Base-by-base conservation (phyloP, 352 stramenopile genomes). In the Pythium brassicae region DNA sequence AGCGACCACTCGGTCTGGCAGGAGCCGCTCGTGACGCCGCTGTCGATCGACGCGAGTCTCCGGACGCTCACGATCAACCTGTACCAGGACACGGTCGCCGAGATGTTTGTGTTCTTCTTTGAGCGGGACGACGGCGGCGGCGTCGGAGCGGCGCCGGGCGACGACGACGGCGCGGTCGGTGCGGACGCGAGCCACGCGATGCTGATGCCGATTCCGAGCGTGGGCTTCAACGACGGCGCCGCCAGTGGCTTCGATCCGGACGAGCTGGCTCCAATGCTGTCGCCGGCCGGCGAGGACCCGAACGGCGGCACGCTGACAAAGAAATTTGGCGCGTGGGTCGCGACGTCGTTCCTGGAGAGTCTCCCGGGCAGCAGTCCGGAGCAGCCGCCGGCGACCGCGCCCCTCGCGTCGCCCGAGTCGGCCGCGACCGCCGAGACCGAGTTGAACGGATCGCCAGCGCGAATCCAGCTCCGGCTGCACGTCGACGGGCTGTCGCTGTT, bases 101-200 rank as follows among this genome's bases (percentile, higher is more conserved):
- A 88, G 46, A 59, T 93, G 15, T 77, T 94, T 27, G 53, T 90
- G 3, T 94, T 94, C 55, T 92, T 94, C 43, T 88, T 86, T 53
- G 58, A 72, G 37, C 72, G 69, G 15, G 69, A 69, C n/a, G 57
- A 54, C n/a, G 26, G 17, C 15, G 25, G 15, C 15, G 63, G 17
- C 15, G 25, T 25, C 15, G 63, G 20, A 15, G 9, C 47, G 17
- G 4, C 45, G 20, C 17, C 49, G 12, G 19, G 23, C 22, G 49
- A 57, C 14, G 57, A 50, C 37, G 54, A 35, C 35, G 8, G 10
- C 0, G 37, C 57, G 7, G 40, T 68, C 4, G 48, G 50, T 2
- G 35, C 4, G 5, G 42, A 47, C 11, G 42, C 25, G 40, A 27
- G 37, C 2, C 42, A 54, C 3, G 23, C 29, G 14, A 22, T 19